A percentile compares a stretch with the other conserved stretches of the same genome.
phyloP scores from a whole-genome alignment of 2,329 filamentous ascomycete genomes.

The Penicillium sp. region DNA sequence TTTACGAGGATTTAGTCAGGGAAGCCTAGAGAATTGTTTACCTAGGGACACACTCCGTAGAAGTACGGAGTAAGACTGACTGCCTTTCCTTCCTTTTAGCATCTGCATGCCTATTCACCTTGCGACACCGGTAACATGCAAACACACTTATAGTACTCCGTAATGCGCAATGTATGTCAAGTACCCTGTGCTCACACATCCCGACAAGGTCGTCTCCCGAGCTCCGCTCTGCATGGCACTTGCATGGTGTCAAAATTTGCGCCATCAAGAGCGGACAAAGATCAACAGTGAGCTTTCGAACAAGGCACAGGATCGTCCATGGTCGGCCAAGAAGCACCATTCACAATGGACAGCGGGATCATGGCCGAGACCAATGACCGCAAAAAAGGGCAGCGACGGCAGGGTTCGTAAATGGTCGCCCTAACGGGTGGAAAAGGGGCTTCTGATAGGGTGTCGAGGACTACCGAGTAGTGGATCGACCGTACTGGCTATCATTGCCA shows the following conservation, averaged over 20 bases:
- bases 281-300: constrained; percentile 10
- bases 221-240: constrained; percentile 14
- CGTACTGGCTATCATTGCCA: constrained; percentile 25
- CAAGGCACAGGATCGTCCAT: constrained; percentile 5
- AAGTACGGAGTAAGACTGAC: too few species aligned
- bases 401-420: constrained; percentile 14
- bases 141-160: too few species aligned
- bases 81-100: too few species aligned
- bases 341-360: constrained; percentile 4
- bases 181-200: not conserved
- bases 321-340: constrained; percentile 5
- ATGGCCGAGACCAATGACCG: constrained; percentile 1
- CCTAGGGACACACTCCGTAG: too few species aligned
- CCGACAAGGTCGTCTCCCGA: not conserved
- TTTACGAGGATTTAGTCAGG: not conserved
- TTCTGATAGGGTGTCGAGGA: constrained; percentile 14
- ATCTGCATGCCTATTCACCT: too few species aligned
- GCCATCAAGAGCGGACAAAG: constrained; percentile 5
- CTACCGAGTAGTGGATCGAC: constrained; percentile 13
- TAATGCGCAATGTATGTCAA: not conserved
- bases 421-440: constrained; percentile 21
- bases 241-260: constrained; percentile 16
- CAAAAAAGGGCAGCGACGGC: constrained; percentile 11
- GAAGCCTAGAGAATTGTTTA: too few species aligned
- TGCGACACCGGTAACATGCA: too few species aligned